phyloP scores from a whole-genome alignment of 2,329 filamentous ascomycete genomes.

The Colletotrichum spaethianum region DNA sequence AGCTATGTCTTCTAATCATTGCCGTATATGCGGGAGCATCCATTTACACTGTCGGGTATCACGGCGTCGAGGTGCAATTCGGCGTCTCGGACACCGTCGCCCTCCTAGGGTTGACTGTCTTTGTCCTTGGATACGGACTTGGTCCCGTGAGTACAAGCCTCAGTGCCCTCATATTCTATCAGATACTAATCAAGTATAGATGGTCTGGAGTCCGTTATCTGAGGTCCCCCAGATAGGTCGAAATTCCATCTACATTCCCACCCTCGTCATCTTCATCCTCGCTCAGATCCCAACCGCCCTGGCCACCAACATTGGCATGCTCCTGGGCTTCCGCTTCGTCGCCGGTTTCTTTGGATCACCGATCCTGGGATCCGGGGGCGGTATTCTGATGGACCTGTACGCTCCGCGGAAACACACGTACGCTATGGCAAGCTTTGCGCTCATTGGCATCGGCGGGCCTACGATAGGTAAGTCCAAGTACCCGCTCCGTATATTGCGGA shows the following conservation, averaged over 20 bases:
- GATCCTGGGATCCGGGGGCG: slow-evolving; percentile 23
- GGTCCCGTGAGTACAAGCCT: slow-evolving; percentile 56
- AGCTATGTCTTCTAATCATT: slow-evolving; percentile 57
- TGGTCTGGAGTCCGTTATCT: slow-evolving; percentile 42
- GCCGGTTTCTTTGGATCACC: slow-evolving; percentile 43
- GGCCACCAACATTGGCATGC: slow-evolving; percentile 39
- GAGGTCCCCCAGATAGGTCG: slow-evolving; percentile 43
- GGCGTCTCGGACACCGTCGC: slow-evolving; percentile 79
- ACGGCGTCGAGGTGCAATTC: slow-evolving; percentile 74
- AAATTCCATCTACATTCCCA: slow-evolving; percentile 40
- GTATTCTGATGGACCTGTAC: slow-evolving; percentile 25
- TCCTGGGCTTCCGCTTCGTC: slow-evolving; percentile 43
- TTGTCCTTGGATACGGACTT: slow-evolving; percentile 85
- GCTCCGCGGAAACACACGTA: slow-evolving; percentile 33
- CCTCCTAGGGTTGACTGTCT: slow-evolving; percentile 80
- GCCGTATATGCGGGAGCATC: slow-evolving; percentile 53
- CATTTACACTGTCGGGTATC: slow-evolving; percentile 83
- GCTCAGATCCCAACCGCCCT: slow-evolving; percentile 37
- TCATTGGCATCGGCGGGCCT: slow-evolving; percentile 31
- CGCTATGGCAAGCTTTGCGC: slow-evolving; percentile 17
- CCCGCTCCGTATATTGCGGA: too few species aligned
- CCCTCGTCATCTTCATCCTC: slow-evolving; percentile 40
- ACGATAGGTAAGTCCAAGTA: slow-evolving; percentile 14
- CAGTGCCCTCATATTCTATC: too few species aligned
- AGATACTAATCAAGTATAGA: not conserved